A percentile compares a stretch with the other conserved stretches of the same genome.
Conservation (phyloP, 2,329 filamentous ascomycete genomes). For the Aspergillus tamarii region DNA sequence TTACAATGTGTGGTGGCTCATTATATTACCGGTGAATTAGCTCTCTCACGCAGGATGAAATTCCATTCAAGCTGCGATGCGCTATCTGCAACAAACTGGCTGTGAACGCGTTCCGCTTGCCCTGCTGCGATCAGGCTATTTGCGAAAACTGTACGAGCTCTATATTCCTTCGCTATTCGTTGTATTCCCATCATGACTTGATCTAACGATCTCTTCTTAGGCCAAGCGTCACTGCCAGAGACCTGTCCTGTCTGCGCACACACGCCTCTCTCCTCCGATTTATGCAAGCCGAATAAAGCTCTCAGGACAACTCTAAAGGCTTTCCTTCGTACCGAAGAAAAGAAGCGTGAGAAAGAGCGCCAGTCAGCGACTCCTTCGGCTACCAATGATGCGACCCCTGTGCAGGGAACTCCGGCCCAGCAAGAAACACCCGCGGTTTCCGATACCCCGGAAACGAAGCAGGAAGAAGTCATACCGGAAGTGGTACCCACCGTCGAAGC, state of each 20-base stretch:
- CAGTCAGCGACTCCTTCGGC: conserved; percentile 38
- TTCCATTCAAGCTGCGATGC: conserved; percentile 95
- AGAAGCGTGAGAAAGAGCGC: conserved; percentile 74
- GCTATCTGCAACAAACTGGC: conserved; percentile 90
- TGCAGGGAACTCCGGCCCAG: conserved; percentile 22
- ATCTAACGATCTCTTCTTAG: conserved; percentile 44
- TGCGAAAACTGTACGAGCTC: conserved; percentile 77
- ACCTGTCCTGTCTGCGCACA: conserved; percentile 94
- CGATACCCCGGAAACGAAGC: conserved; percentile 20
- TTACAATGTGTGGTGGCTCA: background rate
- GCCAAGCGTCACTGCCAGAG: conserved; percentile 73
- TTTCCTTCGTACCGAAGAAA: conserved; percentile 87
- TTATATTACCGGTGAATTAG: conserved; percentile 48
- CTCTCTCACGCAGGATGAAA: conserved; percentile 77
- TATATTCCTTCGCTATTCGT: too few species aligned
- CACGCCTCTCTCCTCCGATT: conserved; percentile 79
- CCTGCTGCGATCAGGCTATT: conserved; percentile 94
- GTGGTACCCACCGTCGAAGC: conserved; percentile 16
- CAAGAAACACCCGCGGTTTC: conserved; percentile 24
- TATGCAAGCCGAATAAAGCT: conserved; percentile 86
- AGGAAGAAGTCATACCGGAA: conserved; percentile 11
- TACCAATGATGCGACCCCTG: conserved; percentile 29
- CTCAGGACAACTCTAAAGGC: conserved; percentile 91
- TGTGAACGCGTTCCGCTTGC: conserved; percentile 85
- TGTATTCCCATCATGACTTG: background rate